Evolutionary conservation across 768 basidiomycete genomes (phyloP).

Genomic region (Pleurotus sapidus): DNA sequence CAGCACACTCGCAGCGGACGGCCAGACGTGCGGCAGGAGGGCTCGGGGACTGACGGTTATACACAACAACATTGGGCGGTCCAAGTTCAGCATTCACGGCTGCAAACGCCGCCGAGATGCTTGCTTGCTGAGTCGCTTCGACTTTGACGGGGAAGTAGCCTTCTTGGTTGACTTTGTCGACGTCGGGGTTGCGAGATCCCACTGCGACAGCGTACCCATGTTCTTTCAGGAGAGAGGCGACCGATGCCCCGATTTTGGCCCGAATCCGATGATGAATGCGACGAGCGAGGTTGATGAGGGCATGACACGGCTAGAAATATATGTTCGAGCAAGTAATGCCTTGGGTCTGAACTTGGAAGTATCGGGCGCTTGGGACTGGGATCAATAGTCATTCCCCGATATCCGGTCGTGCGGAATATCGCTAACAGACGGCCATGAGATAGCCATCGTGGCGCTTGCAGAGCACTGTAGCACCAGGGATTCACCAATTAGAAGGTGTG

Average conservation of each 20-base stretch:
- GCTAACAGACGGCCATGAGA: too few species aligned
- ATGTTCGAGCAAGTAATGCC: too few species aligned
- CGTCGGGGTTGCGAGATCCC: conserved; percentile 24
- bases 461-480: too few species aligned
- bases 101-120: conserved; percentile 33
- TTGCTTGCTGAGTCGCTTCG: conserved; percentile 29
- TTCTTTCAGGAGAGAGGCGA: conserved; percentile 20
- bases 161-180: conserved; percentile 9
- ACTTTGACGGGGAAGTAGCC: conserved; percentile 32
- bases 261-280: conserved; percentile 28
- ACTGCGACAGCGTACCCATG: conserved; percentile 28
- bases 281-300: conserved; percentile 9
- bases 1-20: too few species aligned
- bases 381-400: too few species aligned
- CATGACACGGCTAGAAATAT: too few species aligned
- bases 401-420: too few species aligned
- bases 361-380: too few species aligned
- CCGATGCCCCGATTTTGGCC: conserved; percentile 21
- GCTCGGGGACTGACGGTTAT: conserved; percentile 34
- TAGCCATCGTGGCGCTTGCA: too few species aligned
- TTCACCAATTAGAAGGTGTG: too few species aligned
- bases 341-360: too few species aligned
- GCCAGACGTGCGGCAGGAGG: background rate
- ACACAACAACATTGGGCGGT: conserved; percentile 41
- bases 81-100: conserved; percentile 33